These are phyloP conservation scores for Corylus heterophylla DNA, from an alignment of 306 rosid genomes.

Conservation along the genomic window DNA sequence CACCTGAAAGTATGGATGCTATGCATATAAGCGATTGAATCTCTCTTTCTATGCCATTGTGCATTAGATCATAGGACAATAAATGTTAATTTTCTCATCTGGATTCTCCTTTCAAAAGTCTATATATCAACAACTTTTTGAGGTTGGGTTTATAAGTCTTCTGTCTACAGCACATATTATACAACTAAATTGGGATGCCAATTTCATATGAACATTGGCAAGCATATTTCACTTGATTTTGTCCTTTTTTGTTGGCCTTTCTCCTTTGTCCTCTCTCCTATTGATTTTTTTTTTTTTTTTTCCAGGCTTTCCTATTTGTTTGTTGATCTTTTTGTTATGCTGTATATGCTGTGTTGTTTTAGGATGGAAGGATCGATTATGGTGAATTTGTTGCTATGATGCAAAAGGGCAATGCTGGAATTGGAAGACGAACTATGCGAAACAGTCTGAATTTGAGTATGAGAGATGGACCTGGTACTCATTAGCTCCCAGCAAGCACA, in stretches of 20 bases:
- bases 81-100: neutral
- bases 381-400: slow-evolving; percentile 85
- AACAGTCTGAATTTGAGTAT: slow-evolving; percentile 90
- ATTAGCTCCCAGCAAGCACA: slow-evolving; percentile 47
- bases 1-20: neutral
- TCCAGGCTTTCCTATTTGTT: slow-evolving; percentile 12
- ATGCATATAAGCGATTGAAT: neutral
- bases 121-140: neutral
- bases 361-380: slow-evolving; percentile 96
- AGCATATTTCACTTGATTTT: neutral
- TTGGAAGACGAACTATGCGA: slow-evolving; percentile 94
- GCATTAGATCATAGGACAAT: neutral
- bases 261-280: neutral
- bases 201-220: neutral
- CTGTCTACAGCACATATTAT: neutral
- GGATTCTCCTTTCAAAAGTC: neutral
- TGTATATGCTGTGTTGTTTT: slow-evolving; percentile 22
- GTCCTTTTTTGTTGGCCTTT: neutral
- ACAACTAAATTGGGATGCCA: neutral
- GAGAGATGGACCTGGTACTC: slow-evolving; percentile 80
- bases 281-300: neutral
- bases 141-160: neutral
- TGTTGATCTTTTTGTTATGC: slow-evolving; percentile 25
- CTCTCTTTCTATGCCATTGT: neutral
- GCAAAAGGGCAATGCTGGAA: slow-evolving; percentile 30